Conservation (phyloP, 345 rosid species). For the Pugionium dolabratum region DNA sequence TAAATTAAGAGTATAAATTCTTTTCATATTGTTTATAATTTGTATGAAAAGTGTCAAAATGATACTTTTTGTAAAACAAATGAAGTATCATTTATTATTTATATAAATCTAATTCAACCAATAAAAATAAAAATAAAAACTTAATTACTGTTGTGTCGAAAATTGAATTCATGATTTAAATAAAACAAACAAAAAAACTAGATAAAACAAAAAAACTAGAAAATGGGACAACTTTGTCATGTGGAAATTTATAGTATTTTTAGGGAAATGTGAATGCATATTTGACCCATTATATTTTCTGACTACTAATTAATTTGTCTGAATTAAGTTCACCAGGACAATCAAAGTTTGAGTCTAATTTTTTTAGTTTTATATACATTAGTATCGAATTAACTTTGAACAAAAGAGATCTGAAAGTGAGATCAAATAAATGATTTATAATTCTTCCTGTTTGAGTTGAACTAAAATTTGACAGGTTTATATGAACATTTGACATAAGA, state of each 20-base stretch:
- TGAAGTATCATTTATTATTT: too few species aligned
- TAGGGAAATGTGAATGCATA: constrained; percentile 32
- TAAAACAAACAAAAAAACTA: constrained; percentile 30
- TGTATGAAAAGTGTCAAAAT: too few species aligned
- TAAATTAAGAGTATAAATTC: too few species aligned
- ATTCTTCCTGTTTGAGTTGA: neutral
- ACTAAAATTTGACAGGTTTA: neutral
- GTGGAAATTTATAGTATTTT: constrained; percentile 30
- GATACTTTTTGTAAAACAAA: too few species aligned
- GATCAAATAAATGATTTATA: too few species aligned
- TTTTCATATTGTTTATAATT: too few species aligned
- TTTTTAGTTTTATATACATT: constrained; percentile 11
- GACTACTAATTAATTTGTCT: constrained; percentile 3
- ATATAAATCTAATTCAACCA: too few species aligned
- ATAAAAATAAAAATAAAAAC: too few species aligned
- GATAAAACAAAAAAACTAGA: constrained; percentile 31
- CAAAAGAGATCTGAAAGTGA: too few species aligned
- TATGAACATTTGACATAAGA: constrained; percentile 3
- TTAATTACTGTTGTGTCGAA: too few species aligned
- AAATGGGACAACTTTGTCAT: constrained; percentile 39
- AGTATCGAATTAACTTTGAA: neutral
- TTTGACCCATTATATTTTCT: constrained; percentile 32
- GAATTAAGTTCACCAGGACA: constrained; percentile 13
- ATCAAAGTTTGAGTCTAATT: constrained; percentile 27
- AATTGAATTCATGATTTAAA: too few species aligned